Evolutionary conservation across 805 yeast genomes (phyloP).

Genomic region (Candida sakaeoensis): DNA sequence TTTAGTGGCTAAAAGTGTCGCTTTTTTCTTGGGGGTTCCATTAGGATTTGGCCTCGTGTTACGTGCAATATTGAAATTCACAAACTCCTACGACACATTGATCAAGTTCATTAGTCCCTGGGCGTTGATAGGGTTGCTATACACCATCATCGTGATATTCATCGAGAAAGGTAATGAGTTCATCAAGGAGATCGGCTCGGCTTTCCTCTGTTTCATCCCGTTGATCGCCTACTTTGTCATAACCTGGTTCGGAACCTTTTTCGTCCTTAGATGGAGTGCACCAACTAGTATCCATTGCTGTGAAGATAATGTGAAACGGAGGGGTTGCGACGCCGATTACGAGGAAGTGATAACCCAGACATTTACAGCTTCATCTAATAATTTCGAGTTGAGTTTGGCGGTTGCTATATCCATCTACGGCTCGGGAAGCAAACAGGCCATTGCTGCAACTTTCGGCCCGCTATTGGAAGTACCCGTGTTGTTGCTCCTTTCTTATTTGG

Average conservation of each 20-base stretch:
- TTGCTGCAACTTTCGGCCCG: constrained; percentile 61
- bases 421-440: constrained; percentile 46
- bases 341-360: constrained; percentile 45
- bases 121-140: constrained; percentile 50
- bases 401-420: constrained; percentile 53
- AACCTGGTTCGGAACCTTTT: constrained; percentile 38
- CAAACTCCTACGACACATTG: constrained; percentile 17
- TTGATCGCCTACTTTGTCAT: constrained; percentile 44
- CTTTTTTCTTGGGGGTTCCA: constrained; percentile 53
- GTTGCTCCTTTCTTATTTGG: constrained; percentile 32
- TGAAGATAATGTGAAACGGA: constrained; percentile 16
- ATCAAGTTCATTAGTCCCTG: constrained; percentile 45
- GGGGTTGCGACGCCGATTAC: constrained; percentile 38
- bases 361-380: constrained; percentile 56
- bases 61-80: constrained; percentile 33
- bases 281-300: constrained; percentile 1
- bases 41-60: constrained; percentile 42
- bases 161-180: constrained; percentile 48
- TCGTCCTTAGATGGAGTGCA: constrained; percentile 7
- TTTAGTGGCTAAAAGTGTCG: constrained; percentile 47
- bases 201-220: constrained; percentile 49
- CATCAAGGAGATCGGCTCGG: constrained; percentile 45
- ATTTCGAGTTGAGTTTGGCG: constrained; percentile 55
- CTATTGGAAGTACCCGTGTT: constrained; percentile 56
- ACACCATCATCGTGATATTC: constrained; percentile 49